Evolutionary conservation across 352 stramenopile species (phyloP).

Genomic region (Thraustochytrium striatum): DNA sequence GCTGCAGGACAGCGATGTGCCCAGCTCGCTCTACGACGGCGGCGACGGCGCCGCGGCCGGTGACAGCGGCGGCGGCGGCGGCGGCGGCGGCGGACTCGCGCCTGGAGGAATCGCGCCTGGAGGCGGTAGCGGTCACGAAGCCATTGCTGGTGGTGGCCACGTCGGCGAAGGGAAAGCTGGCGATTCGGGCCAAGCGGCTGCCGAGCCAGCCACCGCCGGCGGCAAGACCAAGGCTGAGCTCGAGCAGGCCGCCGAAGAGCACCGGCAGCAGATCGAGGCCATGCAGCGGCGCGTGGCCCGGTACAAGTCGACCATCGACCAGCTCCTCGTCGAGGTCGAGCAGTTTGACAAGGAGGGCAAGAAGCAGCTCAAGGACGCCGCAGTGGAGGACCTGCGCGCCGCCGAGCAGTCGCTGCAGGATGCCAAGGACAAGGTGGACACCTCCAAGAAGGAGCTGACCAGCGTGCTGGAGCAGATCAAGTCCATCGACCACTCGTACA

Average conservation of each 20-base stretch:
- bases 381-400: slow-evolving; percentile 23
- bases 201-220: neutral
- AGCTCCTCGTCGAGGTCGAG: slow-evolving; percentile 25
- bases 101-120: too few species aligned
- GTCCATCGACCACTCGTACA: neutral
- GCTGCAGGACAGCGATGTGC: neutral
- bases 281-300: slow-evolving; percentile 17
- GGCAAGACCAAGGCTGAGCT: neutral
- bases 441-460: neutral
- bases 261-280: slow-evolving; percentile 7
- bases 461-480: slow-evolving; percentile 23
- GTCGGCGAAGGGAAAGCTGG: too few species aligned
- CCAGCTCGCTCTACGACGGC: neutral
- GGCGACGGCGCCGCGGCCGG: too few species aligned
- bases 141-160: too few species aligned
- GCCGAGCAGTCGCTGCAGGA: neutral
- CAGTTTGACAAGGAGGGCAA: slow-evolving; percentile 19
- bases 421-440: neutral
- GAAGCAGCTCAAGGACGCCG: neutral
- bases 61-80: too few species aligned
- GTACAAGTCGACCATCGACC: slow-evolving; percentile 43
- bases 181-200: too few species aligned
- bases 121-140: too few species aligned
- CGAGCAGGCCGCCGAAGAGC: neutral
- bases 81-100: too few species aligned